Base-by-base conservation (phyloP, 208 protist species). In the Trypanosomatidae sp. region DNA sequence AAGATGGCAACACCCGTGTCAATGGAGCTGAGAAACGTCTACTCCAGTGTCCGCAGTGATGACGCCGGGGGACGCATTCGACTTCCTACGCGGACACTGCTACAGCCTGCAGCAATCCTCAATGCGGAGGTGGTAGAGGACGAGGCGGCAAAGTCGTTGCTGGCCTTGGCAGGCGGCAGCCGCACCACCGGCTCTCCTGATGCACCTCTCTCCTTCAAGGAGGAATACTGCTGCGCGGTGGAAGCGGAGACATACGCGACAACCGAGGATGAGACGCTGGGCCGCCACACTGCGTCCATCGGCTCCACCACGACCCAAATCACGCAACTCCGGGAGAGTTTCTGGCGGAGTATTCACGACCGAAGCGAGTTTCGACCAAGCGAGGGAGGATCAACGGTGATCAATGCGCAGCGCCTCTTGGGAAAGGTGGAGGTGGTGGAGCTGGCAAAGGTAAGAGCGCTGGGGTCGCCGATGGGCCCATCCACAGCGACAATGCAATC, bases 291-390 rank as follows among this genome's bases (percentile, higher is more conserved):
- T 52, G 44, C 36, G 5, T 76, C 76, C 5, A 76, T 30, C 59
- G 56, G 56, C 55, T 80, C 70, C 17, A 80, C 76, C 17, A 50
- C 22, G 25, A 80, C 76, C 22, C 76, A 68, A 33, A 3, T 80
- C 28, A 75, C 69, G 13, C 76, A 76, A 53, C 41, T 68, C 30
- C 71, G 70, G 22, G 70, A 68, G 19, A 80, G 76, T 41, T 76
- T 69, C 39, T 76, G 70, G 76, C 52, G 55, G 52, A 80, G 76
- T 58, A 9, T 62, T 46, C 47, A 72, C 58, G 76, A 80, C 30
- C 70, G 53, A 0, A 62, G 28, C 4, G 70, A 76, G 1, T 8
- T 19, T 0, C 66, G 22, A 33, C 46, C 5, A 50, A 7, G 41
- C 44, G 64, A 68, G n/a, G 64, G 44, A 5, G 64, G 44, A 36